Percentiles rank a stretch among this genome's conserved stretches.
phyloP scores from a whole-genome alignment of 1,284 basidiomycete genomes.

The Ganoderma multipileum region DNA sequence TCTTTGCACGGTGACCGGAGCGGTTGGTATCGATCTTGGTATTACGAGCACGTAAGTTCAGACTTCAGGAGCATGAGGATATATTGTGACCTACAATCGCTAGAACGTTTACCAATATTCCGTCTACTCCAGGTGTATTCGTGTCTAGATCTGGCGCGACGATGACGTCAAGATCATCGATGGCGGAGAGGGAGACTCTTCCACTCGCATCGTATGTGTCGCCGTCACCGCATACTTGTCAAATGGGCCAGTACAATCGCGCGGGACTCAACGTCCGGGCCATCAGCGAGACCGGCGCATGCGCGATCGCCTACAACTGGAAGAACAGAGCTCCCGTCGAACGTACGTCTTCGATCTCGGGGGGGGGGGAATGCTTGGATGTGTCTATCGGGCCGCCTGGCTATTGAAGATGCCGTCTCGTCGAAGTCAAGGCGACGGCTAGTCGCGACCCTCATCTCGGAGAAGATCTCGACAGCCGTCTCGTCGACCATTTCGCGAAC shows the following conservation, averaged over 20 bases:
- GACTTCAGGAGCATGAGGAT: not conserved
- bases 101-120: conserved; percentile 53
- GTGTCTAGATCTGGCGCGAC: conserved; percentile 98
- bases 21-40: conserved; percentile 89
- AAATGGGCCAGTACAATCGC: conserved; percentile 92
- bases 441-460: conserved; percentile 99
- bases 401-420: conserved; percentile 98
- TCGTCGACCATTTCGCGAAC: conserved; percentile 97
- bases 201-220: conserved; percentile 94
- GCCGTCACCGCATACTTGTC: conserved; percentile 98
- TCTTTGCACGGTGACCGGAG: not conserved
- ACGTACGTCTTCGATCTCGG: conserved; percentile 97
- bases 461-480: conserved; percentile 98
- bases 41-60: conserved; percentile 85
- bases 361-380: conserved; percentile 99
- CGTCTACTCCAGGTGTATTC: conserved; percentile 69
- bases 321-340: conserved; percentile 88
- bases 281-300: conserved; percentile 95
- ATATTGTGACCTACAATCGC: no score
- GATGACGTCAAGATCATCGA: conserved; percentile 97
- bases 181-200: conserved; percentile 90
- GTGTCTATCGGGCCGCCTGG: conserved; percentile 88
- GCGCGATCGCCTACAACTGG: conserved; percentile 95
- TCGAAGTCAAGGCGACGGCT: conserved; percentile 98
- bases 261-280: conserved; percentile 93